phyloP scores from a whole-genome alignment of 345 rosid species.

The Salix purpurea region DNA sequence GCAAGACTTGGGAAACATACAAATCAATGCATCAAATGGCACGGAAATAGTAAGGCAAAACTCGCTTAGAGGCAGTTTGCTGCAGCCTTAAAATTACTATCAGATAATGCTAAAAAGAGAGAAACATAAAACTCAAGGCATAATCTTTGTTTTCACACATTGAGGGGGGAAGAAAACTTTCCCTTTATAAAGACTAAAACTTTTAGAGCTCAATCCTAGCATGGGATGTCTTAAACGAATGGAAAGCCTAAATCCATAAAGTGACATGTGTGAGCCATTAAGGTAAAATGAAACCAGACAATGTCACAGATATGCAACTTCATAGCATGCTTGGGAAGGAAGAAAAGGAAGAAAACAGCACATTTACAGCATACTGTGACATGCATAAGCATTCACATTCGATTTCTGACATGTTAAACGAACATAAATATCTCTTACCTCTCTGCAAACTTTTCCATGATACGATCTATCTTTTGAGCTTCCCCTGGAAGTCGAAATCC shows the following conservation, averaged over 20 bases:
- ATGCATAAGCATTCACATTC: too few species aligned
- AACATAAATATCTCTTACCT: slow-evolving; percentile 41
- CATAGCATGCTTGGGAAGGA: neutral
- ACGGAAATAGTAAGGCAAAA: neutral
- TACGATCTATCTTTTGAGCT: slow-evolving; percentile 98
- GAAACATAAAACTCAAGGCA: too few species aligned
- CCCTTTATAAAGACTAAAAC: neutral
- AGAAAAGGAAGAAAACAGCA: neutral
- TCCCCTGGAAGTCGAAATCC: slow-evolving; percentile 98
- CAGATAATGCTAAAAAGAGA: too few species aligned
- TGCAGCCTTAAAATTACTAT: too few species aligned
- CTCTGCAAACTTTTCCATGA: slow-evolving; percentile 98
- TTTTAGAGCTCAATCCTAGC: neutral
- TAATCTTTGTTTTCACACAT: neutral
- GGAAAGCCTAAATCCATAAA: neutral
- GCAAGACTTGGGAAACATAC: neutral
- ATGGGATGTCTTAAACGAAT: neutral
- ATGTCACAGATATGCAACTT: too few species aligned
- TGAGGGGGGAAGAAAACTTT: neutral
- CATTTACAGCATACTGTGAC: neutral
- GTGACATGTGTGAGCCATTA: neutral
- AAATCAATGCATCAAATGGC: neutral
- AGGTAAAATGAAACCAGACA: neutral
- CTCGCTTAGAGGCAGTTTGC: too few species aligned
- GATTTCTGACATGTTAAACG: too few species aligned